These are phyloP conservation scores for Podospora fimiseda DNA, from an alignment of 495 filamentous ascomycete species.

Conservation along the genomic window DNA sequence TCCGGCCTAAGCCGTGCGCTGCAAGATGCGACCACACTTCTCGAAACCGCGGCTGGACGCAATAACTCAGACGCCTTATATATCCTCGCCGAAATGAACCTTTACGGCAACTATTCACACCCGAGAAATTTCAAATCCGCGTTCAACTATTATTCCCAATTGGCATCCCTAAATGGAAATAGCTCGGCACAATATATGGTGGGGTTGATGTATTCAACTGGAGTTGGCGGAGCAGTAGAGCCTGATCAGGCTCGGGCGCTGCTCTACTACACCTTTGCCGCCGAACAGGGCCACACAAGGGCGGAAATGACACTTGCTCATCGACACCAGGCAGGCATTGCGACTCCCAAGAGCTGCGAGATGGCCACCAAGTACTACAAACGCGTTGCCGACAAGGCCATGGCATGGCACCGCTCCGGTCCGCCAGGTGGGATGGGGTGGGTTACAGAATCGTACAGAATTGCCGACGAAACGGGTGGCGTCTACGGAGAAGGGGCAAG, in stretches of 20 bases:
- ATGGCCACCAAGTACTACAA: slow-evolving; percentile 84
- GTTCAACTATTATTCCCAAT: slow-evolving; percentile 71
- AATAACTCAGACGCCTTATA: slow-evolving; percentile 86
- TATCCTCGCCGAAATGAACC: slow-evolving; percentile 89
- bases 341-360: slow-evolving; percentile 78
- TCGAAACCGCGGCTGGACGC: slow-evolving; percentile 67
- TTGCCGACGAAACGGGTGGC: slow-evolving; percentile 85
- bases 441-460: slow-evolving; percentile 64
- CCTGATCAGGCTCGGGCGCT: slow-evolving; percentile 88
- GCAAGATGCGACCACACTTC: slow-evolving; percentile 59
- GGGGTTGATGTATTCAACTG: slow-evolving; percentile 93
- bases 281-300: slow-evolving; percentile 70
- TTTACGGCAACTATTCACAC: slow-evolving; percentile 89
- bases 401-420: slow-evolving; percentile 75
- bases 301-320: slow-evolving; percentile 94
- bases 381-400: slow-evolving; percentile 86
- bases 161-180: slow-evolving; percentile 77
- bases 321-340: slow-evolving; percentile 80
- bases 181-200: slow-evolving; percentile 90
- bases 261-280: slow-evolving; percentile 91
- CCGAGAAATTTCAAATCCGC: slow-evolving; percentile 77
- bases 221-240: slow-evolving; percentile 74
- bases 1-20: slow-evolving; percentile 32
- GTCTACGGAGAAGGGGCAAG: slow-evolving; percentile 95
- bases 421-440: slow-evolving; percentile 84